Base-by-base conservation (phyloP, 176 grass and related monocot species). In the Bonia amplexicaulis region DNA sequence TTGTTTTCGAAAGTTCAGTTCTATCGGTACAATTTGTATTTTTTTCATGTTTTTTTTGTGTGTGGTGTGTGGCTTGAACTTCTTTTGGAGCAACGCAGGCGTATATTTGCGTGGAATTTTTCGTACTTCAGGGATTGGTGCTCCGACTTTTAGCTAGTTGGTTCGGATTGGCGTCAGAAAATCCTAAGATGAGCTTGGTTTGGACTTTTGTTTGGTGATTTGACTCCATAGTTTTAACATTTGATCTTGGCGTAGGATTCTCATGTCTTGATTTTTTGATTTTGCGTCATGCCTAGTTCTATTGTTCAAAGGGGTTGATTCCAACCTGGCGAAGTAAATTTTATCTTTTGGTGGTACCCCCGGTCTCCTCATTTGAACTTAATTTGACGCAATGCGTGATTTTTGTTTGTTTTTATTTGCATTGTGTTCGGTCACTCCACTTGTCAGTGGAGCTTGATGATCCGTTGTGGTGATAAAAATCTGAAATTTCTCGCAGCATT, bases 11-110 rank as follows among this genome's bases (percentile, higher is more conserved):
- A 74, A 53, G 19, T 45, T 83, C 48, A 44, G 54, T 76, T 87
- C 42, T 84, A 2, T 64, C 44, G 10, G 7, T 35, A 69, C 41
- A 20, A 9, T 63, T 37, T 69, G 1, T 48, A 22, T 17, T 64
- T 63, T 17, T 63, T n/a, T 66, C 51, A 12, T 16, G 22, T 26
- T 11, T 47, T 37, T 39, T 70, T 69, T 20, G 17, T 39, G 40
- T 46, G 41, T 10, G 13, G 19, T 1, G 17, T 79, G 61, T 35
- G 67, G 6, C 42, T 80, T 80, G 52, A 63, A 1, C 33, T 74
- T 67, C 4, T 53, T 87, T 64, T 16, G 62, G 54, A 74, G 4
- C 52, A 80, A 84, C 80, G 85, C 80, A 20, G 52, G 19, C 29
- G 47, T 20, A 51, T 72, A 20, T 66, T 25, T 74, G 41, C 0